Evolutionary conservation across 345 rosid genomes (phyloP), one percentile per base, ranked within the genome.

Genomic region (Sisymbrium altissimum): DNA sequence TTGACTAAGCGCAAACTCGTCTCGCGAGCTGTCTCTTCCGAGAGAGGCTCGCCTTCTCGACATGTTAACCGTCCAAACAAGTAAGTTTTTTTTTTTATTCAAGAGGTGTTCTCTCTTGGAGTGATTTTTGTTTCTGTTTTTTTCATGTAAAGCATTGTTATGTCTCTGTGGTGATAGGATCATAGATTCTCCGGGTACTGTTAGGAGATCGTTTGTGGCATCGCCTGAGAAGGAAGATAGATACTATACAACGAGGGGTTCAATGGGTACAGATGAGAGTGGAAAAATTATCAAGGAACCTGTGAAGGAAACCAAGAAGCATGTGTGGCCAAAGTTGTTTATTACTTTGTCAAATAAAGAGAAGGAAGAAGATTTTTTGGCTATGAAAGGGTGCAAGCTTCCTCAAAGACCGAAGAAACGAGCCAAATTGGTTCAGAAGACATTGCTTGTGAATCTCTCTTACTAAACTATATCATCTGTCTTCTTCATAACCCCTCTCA

Each of bases 321-420:
- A 67, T 27, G 91, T 84, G 45, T 89, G 98, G 98, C 97, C 97
- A 27, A 90, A 76, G 73, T 78, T 93, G 71, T 86, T 85, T 67
- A 76, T 81, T n/a, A 46, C 94, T 55, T 73, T 93, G 80, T 93
- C 98, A 2, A 89, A 73, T 79, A 93, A 93, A 85, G 97, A 90
- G 78, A 93, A 91, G 78, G 98, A 93, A 81, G 96, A 90, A 78
- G 96, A 93, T 84, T 90, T 89, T 83, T 78, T 91, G 88, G 91
- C 91, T 35, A 87, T 93, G 96, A 93, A 93, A 83, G 98, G 97
- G 19, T 89, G 98, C 71, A 93, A 89, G 76, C 96, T 83, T 60
- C 87, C 98, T 71, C 98, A 93, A 63, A 81, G 97, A 81, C 98
- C 98, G 7, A 91, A 89, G 82, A 93, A 90, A 71, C 79, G 98